Evolutionary conservation across 2,329 filamentous ascomycete genomes (phyloP).

Genomic region (Aspergillus texensis): DNA sequence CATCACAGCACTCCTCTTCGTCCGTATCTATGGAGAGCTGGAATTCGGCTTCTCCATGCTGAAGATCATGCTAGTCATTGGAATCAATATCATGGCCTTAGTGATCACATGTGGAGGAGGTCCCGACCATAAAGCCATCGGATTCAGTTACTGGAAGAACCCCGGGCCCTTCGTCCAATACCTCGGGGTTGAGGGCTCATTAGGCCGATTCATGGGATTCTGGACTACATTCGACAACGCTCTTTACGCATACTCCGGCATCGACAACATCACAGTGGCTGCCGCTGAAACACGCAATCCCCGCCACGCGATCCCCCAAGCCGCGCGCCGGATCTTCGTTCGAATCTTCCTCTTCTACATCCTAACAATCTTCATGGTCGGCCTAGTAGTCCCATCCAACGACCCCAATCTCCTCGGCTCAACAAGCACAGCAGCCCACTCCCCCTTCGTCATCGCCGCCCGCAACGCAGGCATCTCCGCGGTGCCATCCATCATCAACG

Average conservation of each 20-base stretch:
- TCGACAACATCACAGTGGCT: conserved; percentile 58
- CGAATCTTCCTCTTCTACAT: conserved; percentile 62
- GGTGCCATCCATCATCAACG: conserved; percentile 74
- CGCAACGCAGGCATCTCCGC: conserved; percentile 67
- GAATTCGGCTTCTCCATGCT: conserved; percentile 57
- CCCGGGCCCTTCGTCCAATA: conserved; percentile 68
- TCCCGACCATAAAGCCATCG: conserved; percentile 47
- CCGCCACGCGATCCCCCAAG: conserved; percentile 56
- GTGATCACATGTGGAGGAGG: conserved; percentile 49
- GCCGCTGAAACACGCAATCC: conserved; percentile 60
- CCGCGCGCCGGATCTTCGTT: conserved; percentile 56
- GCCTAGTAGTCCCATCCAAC: conserved; percentile 60
- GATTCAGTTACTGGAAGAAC: conserved; percentile 50
- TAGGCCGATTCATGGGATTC: conserved; percentile 57
- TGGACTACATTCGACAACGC: conserved; percentile 52
- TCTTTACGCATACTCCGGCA: conserved; percentile 40
- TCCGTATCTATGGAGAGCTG: conserved; percentile 53
- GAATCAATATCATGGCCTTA: conserved; percentile 61
- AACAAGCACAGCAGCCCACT: conserved; percentile 34
- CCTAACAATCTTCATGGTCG: conserved; percentile 58
- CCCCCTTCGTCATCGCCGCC: conserved; percentile 73
- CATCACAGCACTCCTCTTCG: conserved; percentile 37
- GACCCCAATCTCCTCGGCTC: conserved; percentile 37
- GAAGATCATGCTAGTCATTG: conserved; percentile 63
- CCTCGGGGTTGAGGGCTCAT: conserved; percentile 50